Conservation (phyloP, 2,329 filamentous ascomycete species). For the Pestalotiopsis sp. region DNA sequence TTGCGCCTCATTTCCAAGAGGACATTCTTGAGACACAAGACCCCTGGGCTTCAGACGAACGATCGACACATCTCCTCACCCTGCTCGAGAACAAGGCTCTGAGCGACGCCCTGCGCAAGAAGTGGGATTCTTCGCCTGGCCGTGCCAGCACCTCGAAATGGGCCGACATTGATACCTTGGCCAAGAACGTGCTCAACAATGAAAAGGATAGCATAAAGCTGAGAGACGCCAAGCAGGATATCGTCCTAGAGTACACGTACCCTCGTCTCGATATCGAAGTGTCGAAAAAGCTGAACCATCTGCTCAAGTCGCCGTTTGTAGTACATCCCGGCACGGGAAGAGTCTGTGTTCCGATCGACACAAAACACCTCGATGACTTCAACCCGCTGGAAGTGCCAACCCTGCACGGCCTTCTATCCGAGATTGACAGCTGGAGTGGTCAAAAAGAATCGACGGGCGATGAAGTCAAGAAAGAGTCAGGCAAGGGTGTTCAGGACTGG, state of each 20-base stretch:
- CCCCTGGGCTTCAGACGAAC: slow-evolving; percentile 74
- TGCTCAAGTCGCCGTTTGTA: slow-evolving; percentile 96
- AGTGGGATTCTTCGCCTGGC: slow-evolving; percentile 85
- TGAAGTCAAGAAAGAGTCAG: slow-evolving; percentile 22
- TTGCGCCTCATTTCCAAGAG: slow-evolving; percentile 81
- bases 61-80: slow-evolving; percentile 77
- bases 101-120: slow-evolving; percentile 78
- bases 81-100: slow-evolving; percentile 81
- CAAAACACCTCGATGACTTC: slow-evolving; percentile 73
- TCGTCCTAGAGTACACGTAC: slow-evolving; percentile 97
- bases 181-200: slow-evolving; percentile 74
- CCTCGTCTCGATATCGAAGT: slow-evolving; percentile 96
- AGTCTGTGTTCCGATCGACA: slow-evolving; percentile 94
- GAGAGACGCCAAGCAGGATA: slow-evolving; percentile 90
- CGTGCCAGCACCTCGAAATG: slow-evolving; percentile 82
- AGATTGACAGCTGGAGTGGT: slow-evolving; percentile 82
- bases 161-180: slow-evolving; percentile 88
- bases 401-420: slow-evolving; percentile 75
- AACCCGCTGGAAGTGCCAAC: slow-evolving; percentile 90
- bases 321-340: slow-evolving; percentile 92
- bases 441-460: slow-evolving; percentile 38
- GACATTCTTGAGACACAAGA: slow-evolving; percentile 86
- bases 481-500: slow-evolving; percentile 70
- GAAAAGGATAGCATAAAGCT: slow-evolving; percentile 74
- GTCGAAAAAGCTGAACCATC: slow-evolving; percentile 95